A percentile compares a stretch with the other conserved stretches of the same genome.
phyloP scores from a whole-genome alignment of 805 yeast genomes.

The Nadsonia fulvescens region DNA sequence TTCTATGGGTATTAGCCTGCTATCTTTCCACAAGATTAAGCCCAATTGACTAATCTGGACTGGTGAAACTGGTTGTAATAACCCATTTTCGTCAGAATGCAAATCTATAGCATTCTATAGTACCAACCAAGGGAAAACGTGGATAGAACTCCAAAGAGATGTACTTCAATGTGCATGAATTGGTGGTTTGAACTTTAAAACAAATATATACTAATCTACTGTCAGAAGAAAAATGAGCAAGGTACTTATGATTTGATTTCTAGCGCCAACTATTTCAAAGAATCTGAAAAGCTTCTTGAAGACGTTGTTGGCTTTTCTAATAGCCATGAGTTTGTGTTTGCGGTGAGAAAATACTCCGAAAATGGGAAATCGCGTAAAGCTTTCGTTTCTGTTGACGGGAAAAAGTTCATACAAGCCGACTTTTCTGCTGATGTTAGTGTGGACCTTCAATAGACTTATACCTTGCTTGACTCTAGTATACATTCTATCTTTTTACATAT shows the following conservation, averaged over 20 bases:
- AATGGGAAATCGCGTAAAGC: conserved; percentile 40
- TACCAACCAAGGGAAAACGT: conserved; percentile 59
- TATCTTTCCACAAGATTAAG: conserved; percentile 46
- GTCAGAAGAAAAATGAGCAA: too few species aligned
- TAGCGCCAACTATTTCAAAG: conserved; percentile 34
- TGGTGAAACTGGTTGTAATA: conserved; percentile 44
- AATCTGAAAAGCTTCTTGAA: conserved; percentile 23
- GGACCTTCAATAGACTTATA: conserved; percentile 50
- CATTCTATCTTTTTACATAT: conserved; percentile 69
- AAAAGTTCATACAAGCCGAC: conserved; percentile 53
- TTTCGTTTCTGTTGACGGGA: conserved; percentile 64
- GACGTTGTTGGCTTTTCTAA: conserved; percentile 57
- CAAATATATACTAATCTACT: too few species aligned
- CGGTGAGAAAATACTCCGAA: conserved; percentile 36
- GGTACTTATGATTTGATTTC: too few species aligned
- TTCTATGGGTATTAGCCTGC: conserved; percentile 19
- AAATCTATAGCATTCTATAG: conserved; percentile 42
- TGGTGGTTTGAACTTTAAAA: too few species aligned
- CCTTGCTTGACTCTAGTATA: conserved; percentile 56
- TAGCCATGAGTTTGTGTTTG: conserved; percentile 53
- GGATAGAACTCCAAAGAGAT: too few species aligned
- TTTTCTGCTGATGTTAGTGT: conserved; percentile 54
- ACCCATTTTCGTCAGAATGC: conserved; percentile 29
- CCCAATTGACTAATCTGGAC: conserved; percentile 47
- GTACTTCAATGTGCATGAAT: too few species aligned